Percentiles rank a stretch among this genome's conserved stretches.
phyloP scores from a whole-genome alignment of 768 basidiomycete species.

The Rossbeevera mucosa region DNA sequence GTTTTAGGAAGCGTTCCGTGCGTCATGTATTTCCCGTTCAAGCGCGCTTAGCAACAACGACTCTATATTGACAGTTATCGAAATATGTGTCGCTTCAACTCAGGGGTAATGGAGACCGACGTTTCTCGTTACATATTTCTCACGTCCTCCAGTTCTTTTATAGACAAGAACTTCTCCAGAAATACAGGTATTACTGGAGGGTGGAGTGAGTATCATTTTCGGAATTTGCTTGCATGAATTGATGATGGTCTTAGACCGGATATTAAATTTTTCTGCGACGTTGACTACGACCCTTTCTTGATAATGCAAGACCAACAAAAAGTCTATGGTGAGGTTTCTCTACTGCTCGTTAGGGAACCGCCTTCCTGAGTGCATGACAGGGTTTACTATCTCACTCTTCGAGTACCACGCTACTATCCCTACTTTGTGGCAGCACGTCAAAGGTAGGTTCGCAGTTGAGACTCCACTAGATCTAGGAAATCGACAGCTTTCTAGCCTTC shows the following conservation, averaged over 20 bases:
- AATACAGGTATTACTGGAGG: constrained; percentile 87
- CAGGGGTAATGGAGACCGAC: constrained; percentile 49
- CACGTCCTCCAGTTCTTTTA: constrained; percentile 64
- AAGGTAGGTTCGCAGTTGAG: constrained; percentile 39
- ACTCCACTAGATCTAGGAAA: neutral
- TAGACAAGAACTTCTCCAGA: constrained; percentile 67
- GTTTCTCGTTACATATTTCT: neutral
- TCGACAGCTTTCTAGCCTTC: constrained; percentile 50
- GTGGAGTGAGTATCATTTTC: constrained; percentile 58
- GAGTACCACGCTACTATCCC: constrained; percentile 81
- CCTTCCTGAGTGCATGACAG: constrained; percentile 33
- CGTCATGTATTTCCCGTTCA: constrained; percentile 26
- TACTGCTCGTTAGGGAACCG: constrained; percentile 7
- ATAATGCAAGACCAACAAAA: constrained; percentile 77
- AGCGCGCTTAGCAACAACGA: constrained; percentile 6
- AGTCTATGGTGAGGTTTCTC: constrained; percentile 58
- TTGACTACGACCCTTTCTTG: constrained; percentile 75
- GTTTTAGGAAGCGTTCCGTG: constrained; percentile 67
- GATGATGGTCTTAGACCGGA: constrained; percentile 47
- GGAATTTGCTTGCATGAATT: constrained; percentile 5
- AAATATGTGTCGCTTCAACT: constrained; percentile 96
- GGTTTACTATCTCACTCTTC: constrained; percentile 73
- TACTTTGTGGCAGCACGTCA: constrained; percentile 71
- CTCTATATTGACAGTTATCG: constrained; percentile 53
- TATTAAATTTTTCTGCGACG: constrained; percentile 77